Percentiles rank a stretch among this genome's conserved stretches.
Evolutionary conservation across 2,329 filamentous ascomycete genomes (phyloP).

Genomic region (Alternaria panax): DNA sequence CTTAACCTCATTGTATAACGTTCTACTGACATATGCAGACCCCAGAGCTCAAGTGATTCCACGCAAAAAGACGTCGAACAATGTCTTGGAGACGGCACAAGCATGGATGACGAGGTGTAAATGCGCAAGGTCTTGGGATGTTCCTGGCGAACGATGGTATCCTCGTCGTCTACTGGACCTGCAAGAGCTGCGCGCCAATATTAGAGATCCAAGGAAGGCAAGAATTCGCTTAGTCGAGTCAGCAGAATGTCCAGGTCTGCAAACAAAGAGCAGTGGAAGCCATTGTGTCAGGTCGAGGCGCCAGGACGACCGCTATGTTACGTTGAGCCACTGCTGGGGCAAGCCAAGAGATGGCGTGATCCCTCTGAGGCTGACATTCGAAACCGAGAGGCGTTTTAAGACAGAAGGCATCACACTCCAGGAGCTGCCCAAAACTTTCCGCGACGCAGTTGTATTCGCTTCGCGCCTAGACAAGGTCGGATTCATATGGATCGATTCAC

Average conservation of each 20-base stretch:
- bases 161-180: slow-evolving; percentile 15
- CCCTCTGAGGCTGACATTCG: slow-evolving; percentile 4
- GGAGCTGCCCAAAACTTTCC: slow-evolving; percentile 20
- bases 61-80: background rate
- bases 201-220: background rate
- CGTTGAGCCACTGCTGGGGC: slow-evolving; percentile 25
- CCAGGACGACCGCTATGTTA: slow-evolving; percentile 9
- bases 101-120: slow-evolving; percentile 21
- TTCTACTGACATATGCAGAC: background rate
- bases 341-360: background rate
- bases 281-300: background rate
- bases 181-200: background rate
- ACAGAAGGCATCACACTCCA: slow-evolving; percentile 10
- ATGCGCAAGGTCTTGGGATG: slow-evolving; percentile 13
- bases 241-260: background rate
- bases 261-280: too few species aligned
- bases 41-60: background rate
- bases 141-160: slow-evolving; percentile 7
- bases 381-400: slow-evolving; percentile 1
- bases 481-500: slow-evolving; percentile 26
- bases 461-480: slow-evolving; percentile 10
- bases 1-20: background rate
- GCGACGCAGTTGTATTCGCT: slow-evolving; percentile 18
- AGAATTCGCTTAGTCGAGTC: slow-evolving; percentile 9
- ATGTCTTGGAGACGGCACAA: slow-evolving; percentile 11